A percentile compares a stretch with the other conserved stretches of the same genome.
Evolutionary conservation across 2,329 filamentous ascomycete species (phyloP).

Genomic region (Venturia carpophila): DNA sequence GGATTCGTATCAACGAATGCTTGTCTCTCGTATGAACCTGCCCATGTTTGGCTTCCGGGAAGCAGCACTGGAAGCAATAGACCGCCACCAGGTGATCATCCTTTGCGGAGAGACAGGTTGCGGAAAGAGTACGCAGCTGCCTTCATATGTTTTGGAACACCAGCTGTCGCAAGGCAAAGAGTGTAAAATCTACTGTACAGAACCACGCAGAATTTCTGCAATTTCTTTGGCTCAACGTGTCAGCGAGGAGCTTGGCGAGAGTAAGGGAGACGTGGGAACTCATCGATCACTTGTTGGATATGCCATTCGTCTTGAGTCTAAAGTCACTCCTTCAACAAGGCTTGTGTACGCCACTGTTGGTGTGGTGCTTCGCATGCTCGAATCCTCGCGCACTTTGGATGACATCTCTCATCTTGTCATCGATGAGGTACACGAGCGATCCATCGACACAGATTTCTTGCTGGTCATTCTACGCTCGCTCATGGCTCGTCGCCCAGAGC

Average conservation of each 20-base stretch:
- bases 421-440: slow-evolving; percentile 95
- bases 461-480: slow-evolving; percentile 85
- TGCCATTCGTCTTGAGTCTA: slow-evolving; percentile 86
- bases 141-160: slow-evolving; percentile 84
- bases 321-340: slow-evolving; percentile 70
- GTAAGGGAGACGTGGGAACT: slow-evolving; percentile 72
- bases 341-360: slow-evolving; percentile 82
- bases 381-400: slow-evolving; percentile 74
- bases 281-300: slow-evolving; percentile 81
- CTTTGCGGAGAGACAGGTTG: slow-evolving; percentile 95
- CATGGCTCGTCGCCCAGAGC: slow-evolving; percentile 63
- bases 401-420: slow-evolving; percentile 91
- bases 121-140: slow-evolving; percentile 97
- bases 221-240: slow-evolving; percentile 89
- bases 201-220: slow-evolving; percentile 90
- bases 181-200: slow-evolving; percentile 93
- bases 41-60: slow-evolving; percentile 84
- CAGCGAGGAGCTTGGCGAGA: slow-evolving; percentile 88
- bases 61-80: slow-evolving; percentile 68
- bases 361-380: slow-evolving; percentile 97
- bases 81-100: slow-evolving; percentile 77
- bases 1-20: slow-evolving; percentile 66
- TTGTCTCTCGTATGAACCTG: slow-evolving; percentile 66
- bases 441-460: slow-evolving; percentile 91
- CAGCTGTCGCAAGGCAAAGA: slow-evolving; percentile 70